Evolutionary conservation across 768 basidiomycete species (phyloP).

Genomic region (Auricularia heimuer): DNA sequence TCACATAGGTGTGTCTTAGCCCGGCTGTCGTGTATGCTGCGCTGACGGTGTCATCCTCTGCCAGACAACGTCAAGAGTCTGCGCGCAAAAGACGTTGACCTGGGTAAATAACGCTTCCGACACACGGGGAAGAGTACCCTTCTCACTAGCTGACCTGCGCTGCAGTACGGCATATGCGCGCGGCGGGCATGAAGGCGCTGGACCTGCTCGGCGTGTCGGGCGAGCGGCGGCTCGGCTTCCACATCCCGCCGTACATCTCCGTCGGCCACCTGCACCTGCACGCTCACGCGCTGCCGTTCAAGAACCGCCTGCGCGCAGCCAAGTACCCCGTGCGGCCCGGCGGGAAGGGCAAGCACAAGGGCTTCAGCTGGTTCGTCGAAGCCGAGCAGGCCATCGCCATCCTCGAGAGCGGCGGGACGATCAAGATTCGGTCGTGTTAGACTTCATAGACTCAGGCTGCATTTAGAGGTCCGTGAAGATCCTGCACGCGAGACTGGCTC

Average conservation of each 20-base stretch:
- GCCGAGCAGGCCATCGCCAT: conserved; percentile 50
- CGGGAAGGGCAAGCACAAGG: conserved; percentile 39
- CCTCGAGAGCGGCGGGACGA: conserved; percentile 41
- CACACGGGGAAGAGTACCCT: not conserved
- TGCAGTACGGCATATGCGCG: conserved; percentile 37
- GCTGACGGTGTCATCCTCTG: not conserved
- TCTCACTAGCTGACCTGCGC: not conserved
- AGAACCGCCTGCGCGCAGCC: conserved; percentile 22
- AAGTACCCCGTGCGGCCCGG: conserved; percentile 43
- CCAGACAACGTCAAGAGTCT: conserved; percentile 49
- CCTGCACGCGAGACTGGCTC: no score
- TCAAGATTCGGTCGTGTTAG: conserved; percentile 42
- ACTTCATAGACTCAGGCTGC: no score
- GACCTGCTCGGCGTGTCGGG: conserved; percentile 34
- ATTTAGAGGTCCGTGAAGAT: no score
- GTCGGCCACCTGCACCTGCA: conserved; percentile 69
- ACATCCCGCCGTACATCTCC: conserved; percentile 70
- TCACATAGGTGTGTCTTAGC: conserved; percentile 24
- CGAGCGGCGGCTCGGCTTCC: conserved; percentile 58
- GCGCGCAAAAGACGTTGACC: conserved; percentile 30
- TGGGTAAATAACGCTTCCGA: conserved; percentile 33
- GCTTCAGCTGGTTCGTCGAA: conserved; percentile 64
- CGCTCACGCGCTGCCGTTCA: conserved; percentile 60
- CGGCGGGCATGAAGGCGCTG: conserved; percentile 43
- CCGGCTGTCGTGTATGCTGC: conserved; percentile 3